Evolutionary conservation across 139 green algal species (phyloP), one percentile per base, ranked within the genome.

Genomic region (Tetradesmus obliquus): DNA sequence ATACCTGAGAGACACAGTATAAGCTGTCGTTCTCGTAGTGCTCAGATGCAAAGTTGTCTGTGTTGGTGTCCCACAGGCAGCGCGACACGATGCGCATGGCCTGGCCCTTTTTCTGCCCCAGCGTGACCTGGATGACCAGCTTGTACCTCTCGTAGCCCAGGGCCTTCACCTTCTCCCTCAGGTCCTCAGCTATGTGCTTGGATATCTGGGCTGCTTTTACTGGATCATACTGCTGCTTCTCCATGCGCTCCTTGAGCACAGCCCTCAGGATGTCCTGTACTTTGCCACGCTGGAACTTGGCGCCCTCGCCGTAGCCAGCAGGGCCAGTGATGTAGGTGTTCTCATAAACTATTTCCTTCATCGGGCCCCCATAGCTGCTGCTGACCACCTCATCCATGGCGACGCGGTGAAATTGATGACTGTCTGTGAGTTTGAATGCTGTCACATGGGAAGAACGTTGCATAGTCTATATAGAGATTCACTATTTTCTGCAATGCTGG

Each of bases 51-150:
- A 95, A 97, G 93, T 94, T 96, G 93, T 99, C 97, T 1, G 94
- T 95, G 58, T 92, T 88, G 45, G 94, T 95, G 92, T 98, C 96
- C 97, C 97, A 99, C 54, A 99, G 92, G 93, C 97, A 99, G 0
- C 96, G 93, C 5, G 95, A 97, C n/a, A 96, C 94, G 53, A 97
- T 94, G 13, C 95, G 93, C 95, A 98, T 96, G 9, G 94, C 95
- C 93, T 99, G 97, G 1, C 96, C 97, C 74, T 94, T 95, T 90
- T 98, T 97, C 94, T 99, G 95, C 0, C 97, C 97, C 19, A 98
- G 84, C 0, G 96, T 98, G 24, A 97, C 95, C 79, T 97, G 93
- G 54, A 94, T 86, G 17, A 91, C 79, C 66, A 93, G 84, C 85
- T 93, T 94, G 88, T 92, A 91, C 51, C 97, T 94, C 55, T 97